These are phyloP conservation scores for Hypoxylon subgilvum DNA, from an alignment of 495 filamentous ascomycete genomes.

Conservation along the genomic window DNA sequence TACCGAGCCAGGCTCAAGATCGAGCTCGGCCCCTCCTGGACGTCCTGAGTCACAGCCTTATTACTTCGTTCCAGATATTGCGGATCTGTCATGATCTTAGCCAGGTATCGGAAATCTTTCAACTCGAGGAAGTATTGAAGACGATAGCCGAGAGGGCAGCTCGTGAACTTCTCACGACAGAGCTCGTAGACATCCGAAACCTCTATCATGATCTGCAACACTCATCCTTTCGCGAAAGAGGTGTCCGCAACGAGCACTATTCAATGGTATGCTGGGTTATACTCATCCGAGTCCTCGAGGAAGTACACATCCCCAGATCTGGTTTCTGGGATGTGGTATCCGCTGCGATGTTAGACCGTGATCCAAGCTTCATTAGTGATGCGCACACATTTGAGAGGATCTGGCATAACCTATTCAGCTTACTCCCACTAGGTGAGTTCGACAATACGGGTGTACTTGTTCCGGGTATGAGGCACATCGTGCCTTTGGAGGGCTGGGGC, in stretches of 20 bases:
- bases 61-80: constrained; percentile 42
- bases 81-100: constrained; percentile 42
- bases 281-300: constrained; percentile 63
- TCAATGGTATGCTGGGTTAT: constrained; percentile 71
- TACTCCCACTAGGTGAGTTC: constrained; percentile 79
- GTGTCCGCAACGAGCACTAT: constrained; percentile 65
- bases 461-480: constrained; percentile 60
- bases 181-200: constrained; percentile 58
- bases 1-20: constrained; percentile 9
- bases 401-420: constrained; percentile 76
- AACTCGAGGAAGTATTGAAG: constrained; percentile 52
- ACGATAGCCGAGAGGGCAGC: constrained; percentile 46
- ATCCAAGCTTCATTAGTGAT: constrained; percentile 45
- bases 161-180: constrained; percentile 52
- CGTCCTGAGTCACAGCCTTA: constrained; percentile 34
- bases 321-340: constrained; percentile 67
- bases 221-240: constrained; percentile 62
- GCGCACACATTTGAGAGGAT: constrained; percentile 65
- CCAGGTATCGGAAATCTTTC: constrained; percentile 40
- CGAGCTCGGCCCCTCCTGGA: constrained; percentile 30
- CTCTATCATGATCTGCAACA: constrained; percentile 69
- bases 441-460: constrained; percentile 68
- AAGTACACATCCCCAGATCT: constrained; percentile 49
- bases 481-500: constrained; percentile 71
- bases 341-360: constrained; percentile 45